Evolutionary conservation across 2,329 filamentous ascomycete species (phyloP).

Genomic region (Pyricularia sp.): DNA sequence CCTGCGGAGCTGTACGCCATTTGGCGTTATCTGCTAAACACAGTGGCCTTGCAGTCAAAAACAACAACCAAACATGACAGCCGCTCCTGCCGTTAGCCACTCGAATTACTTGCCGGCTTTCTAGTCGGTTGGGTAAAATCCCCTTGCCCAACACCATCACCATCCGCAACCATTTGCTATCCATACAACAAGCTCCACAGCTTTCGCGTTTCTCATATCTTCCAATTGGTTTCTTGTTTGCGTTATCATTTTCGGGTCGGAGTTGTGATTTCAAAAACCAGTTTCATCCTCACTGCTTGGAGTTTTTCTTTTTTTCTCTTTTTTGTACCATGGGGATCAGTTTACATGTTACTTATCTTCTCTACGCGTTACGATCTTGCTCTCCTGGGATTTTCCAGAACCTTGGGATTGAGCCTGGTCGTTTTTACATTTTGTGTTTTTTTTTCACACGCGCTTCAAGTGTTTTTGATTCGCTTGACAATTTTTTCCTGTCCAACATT

Average conservation of each 20-base stretch:
- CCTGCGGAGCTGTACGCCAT: conserved; percentile 68
- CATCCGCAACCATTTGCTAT: background rate
- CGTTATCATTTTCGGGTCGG: background rate
- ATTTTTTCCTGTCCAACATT: background rate
- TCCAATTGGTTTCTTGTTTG: background rate
- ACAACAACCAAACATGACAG: background rate
- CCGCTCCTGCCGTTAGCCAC: too few relatives aligned
- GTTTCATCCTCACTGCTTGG: background rate
- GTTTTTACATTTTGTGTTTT: background rate
- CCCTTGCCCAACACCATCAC: background rate
- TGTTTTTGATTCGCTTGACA: background rate
- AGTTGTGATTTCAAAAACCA: background rate
- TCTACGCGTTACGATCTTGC: background rate
- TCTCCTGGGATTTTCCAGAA: background rate
- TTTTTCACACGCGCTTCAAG: background rate
- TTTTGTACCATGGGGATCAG: background rate
- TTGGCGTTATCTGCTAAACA: conserved; percentile 45
- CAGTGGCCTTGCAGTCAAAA: background rate
- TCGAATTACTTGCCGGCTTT: background rate
- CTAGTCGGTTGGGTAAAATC: background rate
- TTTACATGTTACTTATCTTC: background rate
- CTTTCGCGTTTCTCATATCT: background rate
- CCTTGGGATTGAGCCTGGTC: background rate
- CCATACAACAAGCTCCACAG: background rate
- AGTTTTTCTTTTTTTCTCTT: too few relatives aligned